Conservation (phyloP, 2,329 filamentous ascomycete genomes). For the Pseudogymnoascus pannorum region DNA sequence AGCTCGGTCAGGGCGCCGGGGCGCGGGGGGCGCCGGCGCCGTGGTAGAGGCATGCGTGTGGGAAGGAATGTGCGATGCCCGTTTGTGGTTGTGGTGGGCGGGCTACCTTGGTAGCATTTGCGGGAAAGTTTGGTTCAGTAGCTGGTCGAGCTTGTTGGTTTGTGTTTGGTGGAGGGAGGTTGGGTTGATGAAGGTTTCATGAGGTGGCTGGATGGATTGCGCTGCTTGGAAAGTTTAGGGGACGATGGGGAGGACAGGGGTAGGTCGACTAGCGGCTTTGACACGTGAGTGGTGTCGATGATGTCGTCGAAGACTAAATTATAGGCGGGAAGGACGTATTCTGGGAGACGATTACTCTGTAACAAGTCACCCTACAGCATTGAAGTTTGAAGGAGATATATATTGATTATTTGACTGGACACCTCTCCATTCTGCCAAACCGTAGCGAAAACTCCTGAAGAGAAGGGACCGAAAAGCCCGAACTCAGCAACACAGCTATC, state of each 20-base stretch:
- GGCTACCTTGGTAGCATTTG: constrained; percentile 6
- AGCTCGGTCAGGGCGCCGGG: constrained; percentile 61
- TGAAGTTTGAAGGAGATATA: not conserved
- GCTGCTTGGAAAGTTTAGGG: not conserved
- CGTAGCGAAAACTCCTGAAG: not conserved
- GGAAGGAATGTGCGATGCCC: not conserved
- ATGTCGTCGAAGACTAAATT: not conserved
- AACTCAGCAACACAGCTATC: not conserved
- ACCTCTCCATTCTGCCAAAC: not conserved
- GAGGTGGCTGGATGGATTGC: not conserved
- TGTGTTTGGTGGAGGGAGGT: not conserved
- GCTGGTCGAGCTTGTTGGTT: not conserved
- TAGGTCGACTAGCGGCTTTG: constrained; percentile 1
- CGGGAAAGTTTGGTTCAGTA: not conserved
- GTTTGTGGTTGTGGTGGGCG: not conserved
- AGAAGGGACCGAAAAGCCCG: not conserved
- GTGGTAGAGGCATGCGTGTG: constrained; percentile 35
- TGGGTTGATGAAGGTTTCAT: not conserved
- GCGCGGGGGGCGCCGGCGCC: constrained; percentile 53
- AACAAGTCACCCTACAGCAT: not conserved
- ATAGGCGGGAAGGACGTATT: not conserved
- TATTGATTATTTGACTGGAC: no score
- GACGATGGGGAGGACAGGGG: not conserved
- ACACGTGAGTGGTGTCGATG: constrained; percentile 1
- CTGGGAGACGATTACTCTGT: not conserved